Evolutionary conservation across 2,329 filamentous ascomycete genomes (phyloP).

Genomic region (Epichloe bromicola): DNA sequence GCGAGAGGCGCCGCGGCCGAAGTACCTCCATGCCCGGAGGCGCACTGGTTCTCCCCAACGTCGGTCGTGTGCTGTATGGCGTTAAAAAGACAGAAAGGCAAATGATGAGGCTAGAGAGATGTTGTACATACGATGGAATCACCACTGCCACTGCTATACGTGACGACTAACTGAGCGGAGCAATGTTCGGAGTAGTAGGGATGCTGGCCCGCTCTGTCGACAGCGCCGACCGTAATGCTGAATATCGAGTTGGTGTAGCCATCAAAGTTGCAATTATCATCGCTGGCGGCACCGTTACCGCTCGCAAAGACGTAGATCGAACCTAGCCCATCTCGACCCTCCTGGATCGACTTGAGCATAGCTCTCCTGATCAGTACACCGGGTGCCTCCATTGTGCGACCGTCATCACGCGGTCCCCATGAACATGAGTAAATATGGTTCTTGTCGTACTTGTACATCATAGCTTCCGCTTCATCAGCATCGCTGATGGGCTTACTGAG

Average conservation of each 20-base stretch:
- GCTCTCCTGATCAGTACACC: slow-evolving; percentile 78
- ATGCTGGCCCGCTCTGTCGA: slow-evolving; percentile 76
- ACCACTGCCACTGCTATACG: slow-evolving; percentile 82
- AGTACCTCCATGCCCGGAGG: slow-evolving; percentile 75
- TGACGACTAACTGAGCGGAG: slow-evolving; percentile 88
- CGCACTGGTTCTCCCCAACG: slow-evolving; percentile 72
- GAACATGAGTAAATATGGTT: slow-evolving; percentile 99
- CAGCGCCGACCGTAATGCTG: slow-evolving; percentile 89
- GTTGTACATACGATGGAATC: slow-evolving; percentile 58
- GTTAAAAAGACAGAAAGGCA: not conserved
- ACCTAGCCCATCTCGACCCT: slow-evolving; percentile 70
- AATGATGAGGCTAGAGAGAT: not conserved
- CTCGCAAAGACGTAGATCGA: slow-evolving; percentile 93
- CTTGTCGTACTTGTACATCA: slow-evolving; percentile 83
- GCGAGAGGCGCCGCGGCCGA: slow-evolving; percentile 90
- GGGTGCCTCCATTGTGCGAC: slow-evolving; percentile 84
- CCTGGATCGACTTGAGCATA: slow-evolving; percentile 84
- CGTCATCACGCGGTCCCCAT: slow-evolving; percentile 93
- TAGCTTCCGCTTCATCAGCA: slow-evolving; percentile 77
- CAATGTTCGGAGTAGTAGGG: slow-evolving; percentile 95
- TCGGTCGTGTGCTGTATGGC: slow-evolving; percentile 69
- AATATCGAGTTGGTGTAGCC: slow-evolving; percentile 99
- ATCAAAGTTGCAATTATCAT: slow-evolving; percentile 98
- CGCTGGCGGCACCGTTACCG: slow-evolving; percentile 75
- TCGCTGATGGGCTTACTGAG: slow-evolving; percentile 84